Base-by-base conservation (phyloP, 495 filamentous ascomycete species). In the Immersiella caudata region DNA sequence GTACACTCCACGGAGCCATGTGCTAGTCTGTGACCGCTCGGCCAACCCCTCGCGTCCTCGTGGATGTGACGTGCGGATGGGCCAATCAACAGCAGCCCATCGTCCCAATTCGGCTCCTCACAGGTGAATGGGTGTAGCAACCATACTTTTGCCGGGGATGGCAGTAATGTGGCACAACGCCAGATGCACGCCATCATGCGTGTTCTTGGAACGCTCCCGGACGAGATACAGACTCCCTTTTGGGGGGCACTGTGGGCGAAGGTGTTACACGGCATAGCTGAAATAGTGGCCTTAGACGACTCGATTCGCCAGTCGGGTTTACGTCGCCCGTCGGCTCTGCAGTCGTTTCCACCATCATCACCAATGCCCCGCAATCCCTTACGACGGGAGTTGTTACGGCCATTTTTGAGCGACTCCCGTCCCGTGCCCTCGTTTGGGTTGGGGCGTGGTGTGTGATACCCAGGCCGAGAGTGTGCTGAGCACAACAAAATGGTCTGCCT, bases 121-220 rank as follows among this genome's bases (percentile, higher is more conserved):
- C n/a, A 40, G 29, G 61, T 59, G 26, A 60, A n/a, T 27, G 33
- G 40, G 40, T 54, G 25, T 51, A 36, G 58, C 58, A 50, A 68
- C 20, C 52, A 24, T 67, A 66, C 21, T 61, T 57, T 26, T 22
- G 52, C 21, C 20, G 52, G 52, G 52, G 50, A 24, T 54, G 50
- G 16, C 50, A n/a, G 5, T 54, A 54, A 64, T 68, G 71, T 73
- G 56, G 63, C 65, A 71, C 68, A 29, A 22, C 66, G 68, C 62
- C 25, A 63, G 55, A 61, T 73, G 71, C 71, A 73, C 69, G 71
- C 65, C 69, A 73, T 73, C 58, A 60, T 70, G 71, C 71, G 68
- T 70, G 68, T 40, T 58, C 29, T 26, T 58, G 65, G 67, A 60
- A 26, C 25, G 22, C 50, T 58, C 52, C 56, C 64, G 56, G 60